Evolutionary conservation across 2,329 filamentous ascomycete species (phyloP), one percentile per base, ranked within the genome.

Genomic region (Colletotrichum siamense): DNA sequence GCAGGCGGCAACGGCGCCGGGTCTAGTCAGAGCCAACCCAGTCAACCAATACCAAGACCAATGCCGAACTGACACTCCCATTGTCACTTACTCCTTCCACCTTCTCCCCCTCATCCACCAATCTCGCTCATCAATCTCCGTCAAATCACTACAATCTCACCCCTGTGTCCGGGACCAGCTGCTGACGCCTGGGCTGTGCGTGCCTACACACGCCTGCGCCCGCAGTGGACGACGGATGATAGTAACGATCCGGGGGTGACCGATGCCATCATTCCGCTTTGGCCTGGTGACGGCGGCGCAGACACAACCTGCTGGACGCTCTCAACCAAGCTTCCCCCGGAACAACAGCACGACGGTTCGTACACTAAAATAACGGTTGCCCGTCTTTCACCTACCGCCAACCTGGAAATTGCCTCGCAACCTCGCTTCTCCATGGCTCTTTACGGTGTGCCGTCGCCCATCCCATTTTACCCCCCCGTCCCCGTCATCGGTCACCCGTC

Each of bases 1-100:
- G 61, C 72, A 67, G 75, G 75, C 75, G 75, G 75, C 71, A 77
- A 71, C 67, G 49, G 75, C 71, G 75, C 75, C 62, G 59, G 39
- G 69, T 49, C 57, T 57, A 69, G 73, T 65, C 59, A 64, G 39
- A 69, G 64, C n/a, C 73, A 73, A 73, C 55, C 64, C 63, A 63
- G 44, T 70, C 18, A 62, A 12, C 55, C 34, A 63, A 26, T 34
- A 70, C 36, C 55, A 63, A 15, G 59, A 65, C 26, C 69, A 75
- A 64, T 52, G 44, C 44, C 44, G n/a, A 52, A 52, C 6, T 22
- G 44, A 8, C 44, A 52, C n/a, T 52, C 12, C 44, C n/a, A 24
- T 52, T 8, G 44, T 52, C n/a, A 13, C n/a, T 52, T 28, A 62
- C 59, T 18, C 36, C 57, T 52, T 22, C 26, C 12, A 36, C 36